A percentile compares a stretch with the other conserved stretches of the same genome.
Conservation (phyloP, 23 red algal genomes). For the Gracilaria domingensis region DNA sequence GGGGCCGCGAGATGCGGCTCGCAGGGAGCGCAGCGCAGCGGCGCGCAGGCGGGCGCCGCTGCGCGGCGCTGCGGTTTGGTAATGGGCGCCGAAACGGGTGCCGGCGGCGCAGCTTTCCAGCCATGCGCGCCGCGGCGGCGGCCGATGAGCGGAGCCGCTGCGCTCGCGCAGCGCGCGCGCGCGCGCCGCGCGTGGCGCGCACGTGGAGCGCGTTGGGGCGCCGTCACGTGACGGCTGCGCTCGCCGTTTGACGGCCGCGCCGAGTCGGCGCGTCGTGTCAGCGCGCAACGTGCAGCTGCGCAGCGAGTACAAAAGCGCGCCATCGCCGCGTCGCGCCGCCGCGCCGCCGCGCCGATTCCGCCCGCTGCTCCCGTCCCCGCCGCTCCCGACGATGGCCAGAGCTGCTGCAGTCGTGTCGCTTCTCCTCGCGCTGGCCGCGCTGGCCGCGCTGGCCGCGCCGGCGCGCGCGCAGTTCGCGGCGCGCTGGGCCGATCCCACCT, state of each 20-base stretch:
- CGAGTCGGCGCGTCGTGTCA: background rate
- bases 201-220: background rate
- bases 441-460: background rate
- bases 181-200: background rate
- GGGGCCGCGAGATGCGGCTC: no score
- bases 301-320: constrained; percentile 1
- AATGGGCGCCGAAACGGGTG: no score
- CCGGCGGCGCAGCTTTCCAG: no score
- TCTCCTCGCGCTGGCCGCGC: background rate
- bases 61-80: no score
- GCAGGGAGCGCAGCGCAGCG: no score
- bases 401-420: background rate
- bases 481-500: constrained; percentile 14
- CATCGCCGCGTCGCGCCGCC: background rate
- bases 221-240: background rate
- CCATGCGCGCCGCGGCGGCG: no score
- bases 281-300: background rate
- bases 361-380: background rate
- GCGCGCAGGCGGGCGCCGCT: no score
- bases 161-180: background rate
- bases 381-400: no score
- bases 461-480: background rate
- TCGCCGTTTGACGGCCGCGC: background rate
- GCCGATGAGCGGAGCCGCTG: no score
- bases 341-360: background rate